phyloP scores from a whole-genome alignment of 306 rosid genomes.

The Chamaecrista fasciculata region DNA sequence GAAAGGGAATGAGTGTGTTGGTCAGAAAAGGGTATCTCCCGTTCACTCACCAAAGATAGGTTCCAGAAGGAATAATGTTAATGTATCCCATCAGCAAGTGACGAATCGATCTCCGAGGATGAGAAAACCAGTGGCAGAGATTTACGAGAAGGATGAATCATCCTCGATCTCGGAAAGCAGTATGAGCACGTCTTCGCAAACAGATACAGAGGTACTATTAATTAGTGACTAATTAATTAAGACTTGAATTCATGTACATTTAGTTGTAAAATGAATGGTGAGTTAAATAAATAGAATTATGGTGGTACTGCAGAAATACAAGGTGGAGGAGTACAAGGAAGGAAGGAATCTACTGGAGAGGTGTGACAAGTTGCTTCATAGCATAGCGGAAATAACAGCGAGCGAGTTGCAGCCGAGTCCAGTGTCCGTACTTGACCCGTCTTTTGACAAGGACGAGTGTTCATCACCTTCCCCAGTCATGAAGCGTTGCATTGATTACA shows the following conservation, averaged over 20 bases:
- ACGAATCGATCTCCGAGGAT: slow-evolving; percentile 57
- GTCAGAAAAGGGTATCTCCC: slow-evolving; percentile 65
- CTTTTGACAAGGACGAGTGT: slow-evolving; percentile 84
- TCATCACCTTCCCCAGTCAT: slow-evolving; percentile 78
- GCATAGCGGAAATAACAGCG: slow-evolving; percentile 73
- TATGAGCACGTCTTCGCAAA: slow-evolving; percentile 58
- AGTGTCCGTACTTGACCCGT: slow-evolving; percentile 85
- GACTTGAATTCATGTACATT: background rate
- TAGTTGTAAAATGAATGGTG: background rate
- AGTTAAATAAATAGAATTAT: background rate
- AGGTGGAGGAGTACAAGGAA: slow-evolving; percentile 60
- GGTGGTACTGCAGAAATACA: slow-evolving; percentile 45
- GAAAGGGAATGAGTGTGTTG: slow-evolving; percentile 37
- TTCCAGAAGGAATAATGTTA: slow-evolving; percentile 42
- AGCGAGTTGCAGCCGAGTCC: slow-evolving; percentile 96
- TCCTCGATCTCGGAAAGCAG: slow-evolving; percentile 77
- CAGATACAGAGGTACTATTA: slow-evolving; percentile 65
- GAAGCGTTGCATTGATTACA: slow-evolving; percentile 80
- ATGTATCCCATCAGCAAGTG: slow-evolving; percentile 36
- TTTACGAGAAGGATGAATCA: slow-evolving; percentile 55
- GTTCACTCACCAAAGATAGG: slow-evolving; percentile 60
- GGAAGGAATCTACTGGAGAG: slow-evolving; percentile 74
- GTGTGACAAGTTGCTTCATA: slow-evolving; percentile 76
- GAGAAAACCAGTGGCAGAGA: slow-evolving; percentile 40
- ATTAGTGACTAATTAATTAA: background rate